These are phyloP conservation scores for Pseudoturritis turrita DNA, from an alignment of 345 rosid species.

Conservation along the genomic window DNA sequence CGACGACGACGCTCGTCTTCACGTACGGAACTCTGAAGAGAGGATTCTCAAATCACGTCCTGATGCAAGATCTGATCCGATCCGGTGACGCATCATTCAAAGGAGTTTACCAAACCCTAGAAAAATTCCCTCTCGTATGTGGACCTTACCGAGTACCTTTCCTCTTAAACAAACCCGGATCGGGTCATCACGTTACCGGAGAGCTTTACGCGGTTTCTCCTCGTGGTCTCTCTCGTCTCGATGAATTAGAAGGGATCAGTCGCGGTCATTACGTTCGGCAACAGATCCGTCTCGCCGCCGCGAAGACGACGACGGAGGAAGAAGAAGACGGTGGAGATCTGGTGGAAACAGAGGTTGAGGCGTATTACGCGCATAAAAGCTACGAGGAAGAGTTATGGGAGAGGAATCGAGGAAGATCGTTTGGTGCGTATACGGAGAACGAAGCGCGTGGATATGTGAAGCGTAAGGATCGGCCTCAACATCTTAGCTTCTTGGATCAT, in stretches of 20 bases:
- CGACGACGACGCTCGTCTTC: constrained; percentile 41
- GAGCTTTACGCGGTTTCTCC: constrained; percentile 71
- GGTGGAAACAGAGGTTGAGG: constrained; percentile 37
- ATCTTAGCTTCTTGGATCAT: constrained; percentile 66
- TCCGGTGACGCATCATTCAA: constrained; percentile 65
- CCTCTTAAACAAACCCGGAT: constrained; percentile 69
- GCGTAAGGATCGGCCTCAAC: constrained; percentile 61
- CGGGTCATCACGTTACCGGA: constrained; percentile 56
- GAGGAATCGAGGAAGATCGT: constrained; percentile 43
- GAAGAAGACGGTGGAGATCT: not conserved
- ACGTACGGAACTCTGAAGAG: constrained; percentile 77
- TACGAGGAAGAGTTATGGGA: constrained; percentile 63
- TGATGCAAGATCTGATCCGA: constrained; percentile 63
- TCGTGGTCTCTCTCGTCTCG: constrained; percentile 52
- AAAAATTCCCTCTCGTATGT: constrained; percentile 66
- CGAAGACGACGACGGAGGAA: not conserved
- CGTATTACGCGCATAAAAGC: constrained; percentile 60
- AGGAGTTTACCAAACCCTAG: constrained; percentile 46
- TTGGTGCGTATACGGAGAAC: constrained; percentile 45
- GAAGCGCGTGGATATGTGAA: constrained; percentile 72
- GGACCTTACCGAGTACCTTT: constrained; percentile 85
- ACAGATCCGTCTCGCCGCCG: constrained; percentile 31
- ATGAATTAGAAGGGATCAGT: constrained; percentile 70
- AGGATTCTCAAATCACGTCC: constrained; percentile 67
- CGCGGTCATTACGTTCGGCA: constrained; percentile 60